These are phyloP conservation scores for Solanum paucissectum DNA, from an alignment of 257 asterid genomes.

Conservation along the genomic window DNA sequence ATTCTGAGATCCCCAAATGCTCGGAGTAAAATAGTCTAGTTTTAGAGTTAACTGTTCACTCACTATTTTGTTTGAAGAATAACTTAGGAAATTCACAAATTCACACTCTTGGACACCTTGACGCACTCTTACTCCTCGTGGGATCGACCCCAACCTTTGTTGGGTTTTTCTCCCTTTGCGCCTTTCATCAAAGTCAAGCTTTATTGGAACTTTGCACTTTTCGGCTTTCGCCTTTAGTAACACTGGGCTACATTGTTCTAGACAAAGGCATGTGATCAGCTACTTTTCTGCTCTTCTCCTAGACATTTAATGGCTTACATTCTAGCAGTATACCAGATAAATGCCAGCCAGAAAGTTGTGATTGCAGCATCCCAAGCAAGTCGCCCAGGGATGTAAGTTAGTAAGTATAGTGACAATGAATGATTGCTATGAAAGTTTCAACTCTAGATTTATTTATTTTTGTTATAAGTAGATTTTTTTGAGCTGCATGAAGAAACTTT, in stretches of 20 bases:
- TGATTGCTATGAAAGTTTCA: not conserved
- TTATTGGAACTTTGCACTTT: not conserved
- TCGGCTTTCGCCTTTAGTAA: too few relatives aligned
- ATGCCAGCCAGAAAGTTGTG: not conserved
- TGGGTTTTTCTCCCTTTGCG: not conserved
- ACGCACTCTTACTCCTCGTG: not conserved
- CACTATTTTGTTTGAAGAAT: not conserved
- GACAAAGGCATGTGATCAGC: not conserved
- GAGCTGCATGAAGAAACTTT: not conserved
- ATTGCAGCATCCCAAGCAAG: not conserved
- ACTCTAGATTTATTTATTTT: not conserved
- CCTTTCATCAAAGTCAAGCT: not conserved
- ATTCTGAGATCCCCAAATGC: not conserved
- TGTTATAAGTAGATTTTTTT: not conserved
- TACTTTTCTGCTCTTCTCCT: not conserved
- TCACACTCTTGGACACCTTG: not conserved
- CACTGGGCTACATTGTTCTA: not conserved
- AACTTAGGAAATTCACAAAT: not conserved
- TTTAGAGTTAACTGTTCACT: not conserved
- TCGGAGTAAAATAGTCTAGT: not conserved
- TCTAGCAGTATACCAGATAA: not conserved
- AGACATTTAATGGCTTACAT: not conserved
- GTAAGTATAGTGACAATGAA: not conserved
- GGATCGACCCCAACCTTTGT: not conserved
- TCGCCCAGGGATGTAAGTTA: not conserved